Evolutionary conservation across 2,329 filamentous ascomycete species (phyloP), one percentile per base, ranked within the genome.

Genomic region (Beauveria medogensis): DNA sequence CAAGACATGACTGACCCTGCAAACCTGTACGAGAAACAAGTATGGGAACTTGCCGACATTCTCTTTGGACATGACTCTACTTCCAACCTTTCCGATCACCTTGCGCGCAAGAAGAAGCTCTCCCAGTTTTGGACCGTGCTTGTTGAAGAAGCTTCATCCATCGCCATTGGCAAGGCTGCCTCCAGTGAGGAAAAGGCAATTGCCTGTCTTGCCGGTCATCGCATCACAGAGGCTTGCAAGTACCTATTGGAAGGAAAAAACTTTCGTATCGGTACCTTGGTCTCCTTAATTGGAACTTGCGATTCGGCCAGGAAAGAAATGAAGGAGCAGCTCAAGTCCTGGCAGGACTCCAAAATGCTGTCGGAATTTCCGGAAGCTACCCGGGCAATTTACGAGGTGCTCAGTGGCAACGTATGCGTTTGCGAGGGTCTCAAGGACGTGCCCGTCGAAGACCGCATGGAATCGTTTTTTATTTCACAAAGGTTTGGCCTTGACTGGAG

Each of bases 401-500:
- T 97, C 12, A 85, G 91, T 34, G 94, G 95, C 43, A 94, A 97
- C 65, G 87, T 91, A n/a, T 88, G 90, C 64, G 83, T 87, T 30
- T 92, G 90, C 62, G 84, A 92, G 66, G 94, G 93, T 12, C 87
- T 89, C 69, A 88, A 85, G 65, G 81, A 80, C 3, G 86, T 83
- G 7, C 84, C 90, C 1, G 76, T 88, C 9, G 94, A 97, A 72
- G 91, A 97, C 73, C 87, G 89, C 50, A 82, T 88, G 44, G 82
- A 87, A 16, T 88, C 88, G 0, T 96, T 99, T 70, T 82, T 86
- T 59, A 90, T 99, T 65, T 90, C 91, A 1, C 83, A 89, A 67
- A 87, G 87, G 52, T 99, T 97, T 71, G 85, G 85, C 5, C 80
- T 99, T 41, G 90, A 95, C 71, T 99, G 94, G 94, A 87, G 91